A percentile compares a stretch with the other conserved stretches of the same genome.
Evolutionary conservation across 306 rosid genomes (phyloP).

Genomic region (Ammopiptanthus mongolicus): DNA sequence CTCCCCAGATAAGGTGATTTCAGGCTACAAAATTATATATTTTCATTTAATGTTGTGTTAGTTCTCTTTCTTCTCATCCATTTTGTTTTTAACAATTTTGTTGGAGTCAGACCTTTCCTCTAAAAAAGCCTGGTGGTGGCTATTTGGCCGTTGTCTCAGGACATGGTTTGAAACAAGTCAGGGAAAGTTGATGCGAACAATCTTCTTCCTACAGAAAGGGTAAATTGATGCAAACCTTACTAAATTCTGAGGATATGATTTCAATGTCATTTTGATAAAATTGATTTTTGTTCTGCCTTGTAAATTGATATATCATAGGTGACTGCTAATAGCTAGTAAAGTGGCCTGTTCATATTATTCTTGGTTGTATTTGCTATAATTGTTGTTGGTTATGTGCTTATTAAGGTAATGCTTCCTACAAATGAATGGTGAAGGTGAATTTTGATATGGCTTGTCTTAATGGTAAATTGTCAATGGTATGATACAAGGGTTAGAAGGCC

Average conservation of each 20-base stretch:
- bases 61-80: slow-evolving; percentile 19
- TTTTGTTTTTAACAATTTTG: slow-evolving; percentile 18
- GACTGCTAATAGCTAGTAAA: slow-evolving; percentile 99
- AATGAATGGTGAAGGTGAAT: background rate
- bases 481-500: slow-evolving; percentile 90
- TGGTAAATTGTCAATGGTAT: slow-evolving; percentile 13
- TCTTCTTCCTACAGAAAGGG: slow-evolving; percentile 97
- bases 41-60: slow-evolving; percentile 1
- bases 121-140: slow-evolving; percentile 94
- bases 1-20: slow-evolving; percentile 82
- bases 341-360: slow-evolving; percentile 91
- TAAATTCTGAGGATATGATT: background rate
- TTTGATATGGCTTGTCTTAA: slow-evolving; percentile 13
- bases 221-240: slow-evolving; percentile 33
- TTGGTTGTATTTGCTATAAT: slow-evolving; percentile 90
- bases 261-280: background rate
- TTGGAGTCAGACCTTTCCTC: slow-evolving; percentile 69
- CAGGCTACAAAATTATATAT: background rate
- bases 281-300: slow-evolving; percentile 2
- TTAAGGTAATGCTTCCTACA: slow-evolving; percentile 53
- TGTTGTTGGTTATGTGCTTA: slow-evolving; percentile 96
- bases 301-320: slow-evolving; percentile 44
- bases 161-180: slow-evolving; percentile 99
- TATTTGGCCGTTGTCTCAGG: slow-evolving; percentile 93
- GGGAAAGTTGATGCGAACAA: slow-evolving; percentile 99